phyloP scores from a whole-genome alignment of 169 alveolate genomes.

The Plasmodium billcollinsi region DNA sequence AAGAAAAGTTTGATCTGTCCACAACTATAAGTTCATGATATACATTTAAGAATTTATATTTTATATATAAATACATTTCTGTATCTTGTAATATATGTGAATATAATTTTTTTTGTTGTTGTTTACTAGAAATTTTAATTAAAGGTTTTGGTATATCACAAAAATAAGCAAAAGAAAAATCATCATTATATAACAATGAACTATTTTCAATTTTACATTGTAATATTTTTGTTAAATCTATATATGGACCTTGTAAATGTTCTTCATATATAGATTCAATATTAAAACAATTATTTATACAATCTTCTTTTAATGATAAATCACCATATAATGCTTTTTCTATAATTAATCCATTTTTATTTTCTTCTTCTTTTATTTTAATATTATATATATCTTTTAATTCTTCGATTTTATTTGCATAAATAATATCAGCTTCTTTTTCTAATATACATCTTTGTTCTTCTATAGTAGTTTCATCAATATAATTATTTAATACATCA shows the following conservation, averaged over 20 bases:
- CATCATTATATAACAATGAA: conserved; percentile 47
- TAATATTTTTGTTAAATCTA: conserved; percentile 51
- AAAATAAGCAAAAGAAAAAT: conserved; percentile 54
- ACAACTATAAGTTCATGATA: conserved; percentile 65
- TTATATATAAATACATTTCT: conserved; percentile 66
- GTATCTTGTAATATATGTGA: conserved; percentile 44
- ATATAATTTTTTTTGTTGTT: background rate
- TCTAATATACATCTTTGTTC: conserved; percentile 17
- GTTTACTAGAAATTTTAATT: conserved; percentile 31
- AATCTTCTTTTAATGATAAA: conserved; percentile 42
- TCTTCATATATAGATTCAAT: conserved; percentile 39
- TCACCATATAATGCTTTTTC: conserved; percentile 71
- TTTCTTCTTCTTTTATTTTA: conserved; percentile 34
- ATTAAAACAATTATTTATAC: conserved; percentile 45
- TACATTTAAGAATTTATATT: conserved; percentile 62
- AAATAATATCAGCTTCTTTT: conserved; percentile 37
- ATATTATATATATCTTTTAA: conserved; percentile 16
- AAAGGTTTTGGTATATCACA: conserved; percentile 65
- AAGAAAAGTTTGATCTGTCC: conserved; percentile 49
- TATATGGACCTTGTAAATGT: conserved; percentile 56
- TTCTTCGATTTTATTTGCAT: conserved; percentile 51
- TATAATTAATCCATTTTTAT: conserved; percentile 56
- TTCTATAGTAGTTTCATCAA: conserved; percentile 28
- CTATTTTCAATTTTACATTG: conserved; percentile 61
- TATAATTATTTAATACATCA: conserved; percentile 62